Conservation (phyloP, 2,329 filamentous ascomycete species). For the Colletotrichum lini region DNA sequence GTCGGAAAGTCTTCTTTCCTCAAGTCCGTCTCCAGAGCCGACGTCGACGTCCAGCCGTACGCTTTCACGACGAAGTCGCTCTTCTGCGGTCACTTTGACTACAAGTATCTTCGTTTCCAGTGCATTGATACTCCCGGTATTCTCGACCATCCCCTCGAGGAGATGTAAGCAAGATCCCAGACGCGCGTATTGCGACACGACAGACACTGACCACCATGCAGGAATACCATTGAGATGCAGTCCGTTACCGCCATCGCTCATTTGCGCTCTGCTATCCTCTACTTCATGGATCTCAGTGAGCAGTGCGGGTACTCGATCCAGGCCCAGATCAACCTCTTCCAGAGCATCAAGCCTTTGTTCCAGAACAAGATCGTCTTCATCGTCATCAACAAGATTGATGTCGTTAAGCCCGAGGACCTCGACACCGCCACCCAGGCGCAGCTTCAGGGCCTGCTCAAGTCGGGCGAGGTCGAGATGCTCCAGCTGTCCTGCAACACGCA, state of each 20-base stretch:
- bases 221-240: conserved; percentile 99
- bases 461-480: conserved; percentile 91
- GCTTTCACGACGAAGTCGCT: conserved; percentile 98
- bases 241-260: conserved; percentile 98
- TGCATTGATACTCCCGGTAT: conserved; percentile 99
- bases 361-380: conserved; percentile 96
- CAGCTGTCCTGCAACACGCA: conserved; percentile 95
- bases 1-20: conserved; percentile 98
- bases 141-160: conserved; percentile 95
- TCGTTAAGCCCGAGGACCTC: conserved; percentile 88
- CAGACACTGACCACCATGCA: conserved; percentile 1
- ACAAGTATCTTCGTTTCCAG: conserved; percentile 91
- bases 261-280: conserved; percentile 92
- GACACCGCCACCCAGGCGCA: conserved; percentile 83
- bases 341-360: conserved; percentile 96
- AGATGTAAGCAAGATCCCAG: conserved; percentile 63
- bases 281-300: conserved; percentile 98
- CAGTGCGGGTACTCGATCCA: conserved; percentile 95
- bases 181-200: background rate
- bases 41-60: conserved; percentile 80
- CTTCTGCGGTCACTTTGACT: conserved; percentile 98
- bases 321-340: conserved; percentile 94
- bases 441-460: conserved; percentile 84
- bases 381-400: conserved; percentile 98
- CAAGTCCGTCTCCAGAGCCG: conserved; percentile 60